Evolutionary conservation across 805 yeast species (phyloP), one percentile per base, ranked within the genome.

Genomic region (Cyberlindnera mrakii): DNA sequence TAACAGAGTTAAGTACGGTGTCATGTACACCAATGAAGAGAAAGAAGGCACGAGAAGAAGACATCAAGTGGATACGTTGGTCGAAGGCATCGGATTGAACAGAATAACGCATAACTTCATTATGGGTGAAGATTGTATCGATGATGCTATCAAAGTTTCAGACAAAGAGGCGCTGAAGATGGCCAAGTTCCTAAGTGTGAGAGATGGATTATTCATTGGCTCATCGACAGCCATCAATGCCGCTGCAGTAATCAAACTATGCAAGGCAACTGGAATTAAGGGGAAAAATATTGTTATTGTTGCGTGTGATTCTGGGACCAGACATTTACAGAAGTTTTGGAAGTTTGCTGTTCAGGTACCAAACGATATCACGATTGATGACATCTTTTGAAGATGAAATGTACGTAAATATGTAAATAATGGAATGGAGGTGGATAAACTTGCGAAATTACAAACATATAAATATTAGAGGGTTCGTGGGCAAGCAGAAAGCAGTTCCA

Each of bases 301-400:
- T 38, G 85, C 96, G 1, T 93, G 98, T 60, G 99, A 91, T 60
- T 80, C 95, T 5, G 99, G 99, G 1, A 68, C 82, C 11, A 71
- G 99, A 52, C 99, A 91, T 64, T 58, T 91, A 46, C 84, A 93
- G 40, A 91, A 91, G 63, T 93, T 91, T 58, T 91, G 97, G 97
- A 86, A 82, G 53, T 65, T 70, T 41, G 91, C 91, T 0, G 60
- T 64, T 30, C 50, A 52, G 5, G 59, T 68, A 5, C 55, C 57
- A 7, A 49, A 59, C 39, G 56, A 61, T 15, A 50, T 65, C 6
- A 55, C 65, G 1, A 41, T 70, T 30, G 64, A 65, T 5, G 66
- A 66, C n/a, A 62, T 68, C 3, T 47, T 66, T 14, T 13, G 35
- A 18, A 32, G 31, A 31, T 29, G 17, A 16, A 14, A 10, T 13